These are phyloP conservation scores for Entoloma clypeatum DNA, from an alignment of 1,284 basidiomycete genomes.

Conservation along the genomic window DNA sequence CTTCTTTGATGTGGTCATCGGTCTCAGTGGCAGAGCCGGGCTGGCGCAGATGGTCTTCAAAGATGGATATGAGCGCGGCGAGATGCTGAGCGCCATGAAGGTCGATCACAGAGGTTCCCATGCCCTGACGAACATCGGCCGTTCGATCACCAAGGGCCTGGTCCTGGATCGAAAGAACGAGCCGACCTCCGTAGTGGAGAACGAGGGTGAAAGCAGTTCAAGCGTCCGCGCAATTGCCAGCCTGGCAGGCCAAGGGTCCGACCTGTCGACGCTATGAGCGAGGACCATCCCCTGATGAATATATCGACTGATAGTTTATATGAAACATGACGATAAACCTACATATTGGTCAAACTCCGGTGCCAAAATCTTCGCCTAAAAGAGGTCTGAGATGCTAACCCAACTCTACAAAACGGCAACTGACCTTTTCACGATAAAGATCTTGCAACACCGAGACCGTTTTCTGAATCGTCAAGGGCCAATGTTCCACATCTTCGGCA, in stretches of 20 bases:
- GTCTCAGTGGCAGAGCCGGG: slow-evolving; percentile 64
- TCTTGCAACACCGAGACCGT: slow-evolving; percentile 55
- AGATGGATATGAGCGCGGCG: slow-evolving; percentile 76
- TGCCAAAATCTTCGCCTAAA: slow-evolving; percentile 76
- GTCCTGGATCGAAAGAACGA: slow-evolving; percentile 85
- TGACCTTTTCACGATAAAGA: slow-evolving; percentile 81
- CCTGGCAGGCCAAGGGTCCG: slow-evolving; percentile 91
- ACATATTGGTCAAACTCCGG: slow-evolving; percentile 92
- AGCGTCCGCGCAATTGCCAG: slow-evolving; percentile 76
- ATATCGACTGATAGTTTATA: slow-evolving; percentile 4
- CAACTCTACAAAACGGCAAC: slow-evolving; percentile 2
- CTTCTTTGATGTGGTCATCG: slow-evolving; percentile 89
- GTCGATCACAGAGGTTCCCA: slow-evolving; percentile 87
- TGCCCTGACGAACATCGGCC: slow-evolving; percentile 78
- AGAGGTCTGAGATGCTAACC: slow-evolving; percentile 9
- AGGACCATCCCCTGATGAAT: slow-evolving; percentile 93
- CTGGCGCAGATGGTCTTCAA: slow-evolving; percentile 78
- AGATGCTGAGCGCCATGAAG: slow-evolving; percentile 75
- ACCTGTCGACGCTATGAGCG: slow-evolving; percentile 80
- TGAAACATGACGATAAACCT: slow-evolving; percentile 26
- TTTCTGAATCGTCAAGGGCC: slow-evolving; percentile 60
- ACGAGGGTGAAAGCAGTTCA: slow-evolving; percentile 64
- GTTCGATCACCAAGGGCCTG: slow-evolving; percentile 88
- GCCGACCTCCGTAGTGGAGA: slow-evolving; percentile 65
- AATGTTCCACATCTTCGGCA: slow-evolving; percentile 73